A percentile compares a stretch with the other conserved stretches of the same genome.
Evolutionary conservation across 129 eudicot species (phyloP).

Genomic region (Mikania micrantha): DNA sequence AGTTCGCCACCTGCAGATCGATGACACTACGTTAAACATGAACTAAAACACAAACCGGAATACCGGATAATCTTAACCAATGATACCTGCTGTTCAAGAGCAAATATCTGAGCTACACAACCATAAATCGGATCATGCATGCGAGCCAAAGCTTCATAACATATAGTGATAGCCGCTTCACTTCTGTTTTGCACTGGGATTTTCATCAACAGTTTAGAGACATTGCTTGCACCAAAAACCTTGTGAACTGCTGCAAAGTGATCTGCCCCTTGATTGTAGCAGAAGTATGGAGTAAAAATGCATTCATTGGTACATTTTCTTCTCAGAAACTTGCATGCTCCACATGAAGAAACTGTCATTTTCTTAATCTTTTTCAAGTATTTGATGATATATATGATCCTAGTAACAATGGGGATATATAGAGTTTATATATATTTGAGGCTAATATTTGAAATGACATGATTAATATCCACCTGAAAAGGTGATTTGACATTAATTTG

Average conservation of each 20-base stretch:
- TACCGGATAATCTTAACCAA: too few relatives aligned
- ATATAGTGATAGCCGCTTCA: slow-evolving; percentile 68
- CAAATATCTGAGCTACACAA: slow-evolving; percentile 69
- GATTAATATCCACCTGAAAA: slow-evolving; percentile 24
- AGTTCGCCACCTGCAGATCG: slow-evolving; percentile 61
- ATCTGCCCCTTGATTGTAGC: slow-evolving; percentile 49
- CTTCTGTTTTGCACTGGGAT: slow-evolving; percentile 53
- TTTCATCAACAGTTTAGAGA: slow-evolving; percentile 53
- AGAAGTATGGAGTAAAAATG: slow-evolving; percentile 66
- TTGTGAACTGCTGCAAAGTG: slow-evolving; percentile 80
- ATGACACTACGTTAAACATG: not conserved
- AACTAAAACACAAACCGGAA: too few relatives aligned
- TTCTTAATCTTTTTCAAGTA: not conserved
- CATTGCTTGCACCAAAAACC: slow-evolving; percentile 95
- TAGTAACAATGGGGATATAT: not conserved
- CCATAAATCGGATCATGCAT: slow-evolving; percentile 79
- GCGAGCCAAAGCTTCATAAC: slow-evolving; percentile 84
- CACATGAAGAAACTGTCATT: slow-evolving; percentile 88
- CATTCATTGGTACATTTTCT: slow-evolving; percentile 70
- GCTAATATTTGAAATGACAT: not conserved
- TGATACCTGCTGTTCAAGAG: slow-evolving; percentile 72
- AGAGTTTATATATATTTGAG: not conserved
- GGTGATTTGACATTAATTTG: not conserved
- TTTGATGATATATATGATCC: not conserved
- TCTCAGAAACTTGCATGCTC: slow-evolving; percentile 91